Conservation (phyloP, 306 rosid genomes). For the Begonia masoniana region DNA sequence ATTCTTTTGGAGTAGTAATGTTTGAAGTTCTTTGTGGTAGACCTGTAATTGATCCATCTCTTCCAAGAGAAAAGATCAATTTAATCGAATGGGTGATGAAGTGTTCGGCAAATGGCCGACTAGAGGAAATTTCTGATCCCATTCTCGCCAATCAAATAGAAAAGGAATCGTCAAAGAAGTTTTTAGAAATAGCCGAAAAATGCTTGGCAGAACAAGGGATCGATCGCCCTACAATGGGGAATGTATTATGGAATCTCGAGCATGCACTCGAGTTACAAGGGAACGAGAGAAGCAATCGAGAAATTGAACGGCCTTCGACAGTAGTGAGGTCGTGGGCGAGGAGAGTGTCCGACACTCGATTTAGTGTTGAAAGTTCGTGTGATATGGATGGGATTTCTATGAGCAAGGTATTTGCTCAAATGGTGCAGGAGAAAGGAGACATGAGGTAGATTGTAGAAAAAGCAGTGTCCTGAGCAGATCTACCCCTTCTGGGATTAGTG, state of each 20-base stretch:
- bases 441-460: slow-evolving; percentile 7
- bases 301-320: slow-evolving; percentile 8
- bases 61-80: slow-evolving; percentile 36
- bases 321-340: slow-evolving; percentile 12
- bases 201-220: slow-evolving; percentile 41
- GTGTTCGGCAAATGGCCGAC: slow-evolving; percentile 12
- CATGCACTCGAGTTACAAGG: slow-evolving; percentile 38
- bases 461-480: too few relatives aligned
- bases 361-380: slow-evolving; percentile 26
- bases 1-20: slow-evolving; percentile 71
- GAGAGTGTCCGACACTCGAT: slow-evolving; percentile 16
- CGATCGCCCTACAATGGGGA: slow-evolving; percentile 54
- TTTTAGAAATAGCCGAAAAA: slow-evolving; percentile 32
- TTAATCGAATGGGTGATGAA: slow-evolving; percentile 46
- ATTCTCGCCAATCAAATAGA: slow-evolving; percentile 22
- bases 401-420: slow-evolving; percentile 61
- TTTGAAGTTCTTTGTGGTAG: slow-evolving; percentile 63
- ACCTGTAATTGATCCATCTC: slow-evolving; percentile 58
- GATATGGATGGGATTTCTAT: slow-evolving; percentile 46
- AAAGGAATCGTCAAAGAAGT: slow-evolving; percentile 27
- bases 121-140: slow-evolving; percentile 34
- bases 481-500: too few relatives aligned
- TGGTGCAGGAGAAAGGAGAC: slow-evolving; percentile 49
- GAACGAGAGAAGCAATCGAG: slow-evolving; percentile 7
- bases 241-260: slow-evolving; percentile 65